Evolutionary conservation across 2,329 filamentous ascomycete species (phyloP), one percentile per base, ranked within the genome.

Genomic region (Aspergillus felis): DNA sequence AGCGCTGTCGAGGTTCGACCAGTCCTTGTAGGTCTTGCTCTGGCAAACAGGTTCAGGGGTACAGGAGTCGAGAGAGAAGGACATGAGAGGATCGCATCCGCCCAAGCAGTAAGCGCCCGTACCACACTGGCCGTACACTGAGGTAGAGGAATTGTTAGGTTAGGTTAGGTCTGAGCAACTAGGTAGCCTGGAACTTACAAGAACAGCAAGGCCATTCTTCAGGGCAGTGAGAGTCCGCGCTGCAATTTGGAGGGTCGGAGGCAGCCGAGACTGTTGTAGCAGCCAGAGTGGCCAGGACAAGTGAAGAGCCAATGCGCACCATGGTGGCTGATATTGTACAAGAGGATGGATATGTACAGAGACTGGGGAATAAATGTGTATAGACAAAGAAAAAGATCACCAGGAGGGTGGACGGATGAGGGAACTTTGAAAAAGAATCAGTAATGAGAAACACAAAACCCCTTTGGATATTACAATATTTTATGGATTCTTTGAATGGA

Each of bases 81-180:
- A 97, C 78, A 87, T 88, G 71, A 87, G 84, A 32, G 92, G 90
- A 72, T 97, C 93, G 79, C 94, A 99, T 62, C 94, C 94, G 68
- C 94, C 94, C 22, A 99, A 85, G 71, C 94, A 99, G 83, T 90
- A 97, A 56, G 92, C 94, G 68, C 94, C 94, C 56, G 92, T 86
- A 78, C 93, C 94, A 70, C 94, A 97, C 75, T 93, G 82, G 67
- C 91, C 91, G 76, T 97, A 97, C 76, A 94, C 91, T 96, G 69
- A 52, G 66, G 46, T 55, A 54, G 49, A 50, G 25, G 57, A 41
- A 22, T 20, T 8, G 35, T 51, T 27, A 51, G 9, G 35, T 51
- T 27, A 51, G 35, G 28, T 28, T 28, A 51, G 24, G 8, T 52
- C n/a, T 9, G 29, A 46, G 20, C 22, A 47, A 24, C 22, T 14